Base-by-base conservation (phyloP, 768 basidiomycete genomes). In the Amanita inopinata region DNA sequence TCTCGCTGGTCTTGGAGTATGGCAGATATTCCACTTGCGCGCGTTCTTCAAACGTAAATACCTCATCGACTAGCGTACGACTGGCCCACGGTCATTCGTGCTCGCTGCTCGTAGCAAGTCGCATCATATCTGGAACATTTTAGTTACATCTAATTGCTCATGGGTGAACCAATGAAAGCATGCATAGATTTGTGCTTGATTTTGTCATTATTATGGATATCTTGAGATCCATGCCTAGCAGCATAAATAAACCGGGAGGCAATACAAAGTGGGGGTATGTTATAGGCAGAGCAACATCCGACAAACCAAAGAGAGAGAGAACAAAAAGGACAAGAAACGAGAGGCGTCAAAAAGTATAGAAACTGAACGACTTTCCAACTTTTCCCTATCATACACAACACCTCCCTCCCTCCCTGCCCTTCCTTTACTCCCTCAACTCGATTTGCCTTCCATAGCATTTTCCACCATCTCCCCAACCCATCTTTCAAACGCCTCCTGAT, bases 31-130 rank as follows among this genome's bases (percentile, higher is more conserved):
- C 58, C 94, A 98, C 57, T 69, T 99, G 10, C 79, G 92, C 34
- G 76, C 90, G 4, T 98, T 86, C 78, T 97, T 98, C 78, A 92
- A 89, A 68, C 76, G 84, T 56, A 96, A 92, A 64, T 90, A 92
- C 63, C 80, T 92, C 56, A 92, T 92, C 55, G 89, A 92, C 56
- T 85, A 63, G 64, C 30, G 10, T 18, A 19, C 37, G 25, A 25
- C 23, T 15, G 12, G 6, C 30, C 17, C 36, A 18, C 27, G 35
- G 15, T n/a, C 34, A 17, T 12, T 12, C 18, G 11, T 20, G 5
- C 28, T 19, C 23, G 23, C 10, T 20, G 17, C 27, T 25, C 8
- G n/a, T 11, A 3, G 7, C 14, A 43, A 33, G 8, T 33, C 4
- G 6, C 15, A n/a, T 25, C 12, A 23, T 19, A 35, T 30, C 20